Conservation (phyloP, 495 filamentous ascomycete species). For the Aspergillus heteromorphus region DNA sequence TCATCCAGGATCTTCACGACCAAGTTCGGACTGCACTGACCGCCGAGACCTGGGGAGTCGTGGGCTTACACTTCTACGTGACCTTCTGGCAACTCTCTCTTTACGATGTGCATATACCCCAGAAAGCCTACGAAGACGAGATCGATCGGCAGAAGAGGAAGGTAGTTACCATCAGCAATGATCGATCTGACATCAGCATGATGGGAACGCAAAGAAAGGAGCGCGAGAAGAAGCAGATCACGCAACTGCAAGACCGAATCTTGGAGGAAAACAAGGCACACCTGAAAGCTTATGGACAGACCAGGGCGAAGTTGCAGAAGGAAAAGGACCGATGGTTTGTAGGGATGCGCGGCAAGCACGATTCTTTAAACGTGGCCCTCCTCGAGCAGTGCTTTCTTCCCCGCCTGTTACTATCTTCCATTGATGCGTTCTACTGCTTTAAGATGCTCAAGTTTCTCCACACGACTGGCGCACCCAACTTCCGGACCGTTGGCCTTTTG, state of each 20-base stretch:
- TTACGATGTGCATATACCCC: slow-evolving; percentile 69
- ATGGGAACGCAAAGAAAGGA: slow-evolving; percentile 59
- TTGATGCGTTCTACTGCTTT: slow-evolving; percentile 84
- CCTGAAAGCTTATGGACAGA: slow-evolving; percentile 57
- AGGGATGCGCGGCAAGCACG: slow-evolving; percentile 52
- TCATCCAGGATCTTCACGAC: slow-evolving; percentile 70
- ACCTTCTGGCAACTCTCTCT: slow-evolving; percentile 91
- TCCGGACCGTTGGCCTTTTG: slow-evolving; percentile 78
- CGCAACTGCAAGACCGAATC: slow-evolving; percentile 56
- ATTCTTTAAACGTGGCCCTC: slow-evolving; percentile 65
- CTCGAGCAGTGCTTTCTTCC: slow-evolving; percentile 90
- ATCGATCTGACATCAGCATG: slow-evolving; percentile 65
- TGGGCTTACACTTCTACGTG: slow-evolving; percentile 75
- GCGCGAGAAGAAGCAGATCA: slow-evolving; percentile 53
- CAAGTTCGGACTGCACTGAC: slow-evolving; percentile 59
- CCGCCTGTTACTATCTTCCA: slow-evolving; percentile 71
- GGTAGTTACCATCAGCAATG: slow-evolving; percentile 56
- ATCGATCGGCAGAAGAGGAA: slow-evolving; percentile 55
- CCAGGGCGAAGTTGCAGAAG: slow-evolving; percentile 57
- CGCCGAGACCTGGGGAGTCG: slow-evolving; percentile 53
- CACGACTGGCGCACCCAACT: slow-evolving; percentile 71
- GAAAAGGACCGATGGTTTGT: slow-evolving; percentile 81
- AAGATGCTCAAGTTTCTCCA: slow-evolving; percentile 83
- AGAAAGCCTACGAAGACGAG: slow-evolving; percentile 69
- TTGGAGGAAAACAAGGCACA: slow-evolving; percentile 64